Percentiles rank a stretch among this genome's conserved stretches.
phyloP scores from a whole-genome alignment of 176 grass and related monocot species.

The Oryza australiensis region DNA sequence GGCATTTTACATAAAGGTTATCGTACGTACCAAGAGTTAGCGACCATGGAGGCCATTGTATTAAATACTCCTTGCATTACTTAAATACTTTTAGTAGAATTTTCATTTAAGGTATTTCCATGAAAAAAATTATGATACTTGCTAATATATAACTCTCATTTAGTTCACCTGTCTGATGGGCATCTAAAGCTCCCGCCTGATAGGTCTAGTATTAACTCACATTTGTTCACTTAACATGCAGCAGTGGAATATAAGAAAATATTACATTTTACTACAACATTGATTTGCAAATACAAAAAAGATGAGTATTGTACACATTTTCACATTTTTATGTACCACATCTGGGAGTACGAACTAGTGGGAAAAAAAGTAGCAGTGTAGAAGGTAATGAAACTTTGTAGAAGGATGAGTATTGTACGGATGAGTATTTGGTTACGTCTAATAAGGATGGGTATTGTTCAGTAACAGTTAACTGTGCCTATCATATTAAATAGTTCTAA shows the following conservation, averaged over 20 bases:
- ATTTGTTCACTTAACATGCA: background rate
- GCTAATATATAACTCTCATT: background rate
- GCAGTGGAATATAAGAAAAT: background rate
- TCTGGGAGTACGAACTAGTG: background rate
- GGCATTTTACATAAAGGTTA: slow-evolving; percentile 31
- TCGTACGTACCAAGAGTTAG: no score
- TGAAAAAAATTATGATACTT: background rate
- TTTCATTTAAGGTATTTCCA: background rate
- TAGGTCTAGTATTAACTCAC: background rate
- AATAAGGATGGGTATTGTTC: background rate
- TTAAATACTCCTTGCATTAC: background rate
- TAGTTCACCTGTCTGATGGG: background rate
- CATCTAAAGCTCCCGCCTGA: background rate
- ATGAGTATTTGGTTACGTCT: background rate
- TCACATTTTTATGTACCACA: background rate
- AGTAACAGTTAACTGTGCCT: background rate
- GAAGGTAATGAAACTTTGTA: background rate
- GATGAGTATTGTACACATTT: background rate
- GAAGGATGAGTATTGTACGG: background rate
- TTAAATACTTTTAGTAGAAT: background rate
- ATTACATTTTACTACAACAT: background rate
- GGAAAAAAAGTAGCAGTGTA: background rate
- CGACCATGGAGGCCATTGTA: background rate
- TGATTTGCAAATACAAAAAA: background rate
- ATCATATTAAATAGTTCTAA: background rate